Evolutionary conservation across 2,329 filamentous ascomycete genomes (phyloP).

Genomic region (Claviceps purpurea): DNA sequence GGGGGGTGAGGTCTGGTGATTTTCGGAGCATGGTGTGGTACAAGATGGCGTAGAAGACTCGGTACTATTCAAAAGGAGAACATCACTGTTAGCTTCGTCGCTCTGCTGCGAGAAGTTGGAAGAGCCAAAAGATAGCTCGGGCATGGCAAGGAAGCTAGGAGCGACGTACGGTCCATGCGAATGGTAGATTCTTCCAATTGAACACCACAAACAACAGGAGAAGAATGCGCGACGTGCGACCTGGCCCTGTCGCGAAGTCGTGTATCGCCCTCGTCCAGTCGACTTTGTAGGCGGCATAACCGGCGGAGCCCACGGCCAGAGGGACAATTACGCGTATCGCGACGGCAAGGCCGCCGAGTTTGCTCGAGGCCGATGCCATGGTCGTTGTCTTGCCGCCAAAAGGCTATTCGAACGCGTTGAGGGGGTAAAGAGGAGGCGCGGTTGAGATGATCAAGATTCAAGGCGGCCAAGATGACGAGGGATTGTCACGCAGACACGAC

Average conservation of each 20-base stretch:
- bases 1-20: constrained; percentile 35
- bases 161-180: constrained; percentile 60
- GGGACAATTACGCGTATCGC: constrained; percentile 29
- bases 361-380: constrained; percentile 20
- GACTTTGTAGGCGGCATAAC: constrained; percentile 33
- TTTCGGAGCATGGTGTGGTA: constrained; percentile 38
- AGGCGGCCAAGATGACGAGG: not conserved
- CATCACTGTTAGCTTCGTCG: too few relatives aligned
- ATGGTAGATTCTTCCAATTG: constrained; percentile 63
- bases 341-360: constrained; percentile 20
- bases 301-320: constrained; percentile 26
- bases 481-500: too few relatives aligned
- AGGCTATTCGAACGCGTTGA: too few relatives aligned
- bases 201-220: constrained; percentile 41
- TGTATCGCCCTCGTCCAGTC: constrained; percentile 26
- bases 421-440: not conserved
- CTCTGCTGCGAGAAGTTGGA: too few relatives aligned
- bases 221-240: constrained; percentile 37
- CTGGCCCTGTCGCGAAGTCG: constrained; percentile 40
- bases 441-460: too few relatives aligned
- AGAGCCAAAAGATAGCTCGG: not conserved
- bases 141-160: not conserved
- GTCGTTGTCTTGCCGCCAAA: not conserved
- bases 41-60: constrained; percentile 44
- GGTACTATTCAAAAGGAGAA: constrained; percentile 29